Evolutionary conservation across 805 yeast species (phyloP).

Genomic region (Cyberlindnera sargentensis): DNA sequence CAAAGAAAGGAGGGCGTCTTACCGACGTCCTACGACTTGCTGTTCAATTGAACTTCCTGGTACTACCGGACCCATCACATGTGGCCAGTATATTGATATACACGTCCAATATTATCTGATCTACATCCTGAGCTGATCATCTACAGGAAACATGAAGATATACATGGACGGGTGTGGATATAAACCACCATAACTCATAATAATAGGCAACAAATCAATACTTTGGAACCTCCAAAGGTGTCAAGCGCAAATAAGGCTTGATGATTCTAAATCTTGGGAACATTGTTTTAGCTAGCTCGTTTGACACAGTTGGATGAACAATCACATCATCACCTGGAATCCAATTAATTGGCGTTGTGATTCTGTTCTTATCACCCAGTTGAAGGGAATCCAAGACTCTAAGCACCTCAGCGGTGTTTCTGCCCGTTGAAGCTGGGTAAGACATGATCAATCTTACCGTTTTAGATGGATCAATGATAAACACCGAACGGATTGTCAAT

Average conservation of each 20-base stretch:
- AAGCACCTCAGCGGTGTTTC: conserved; percentile 70
- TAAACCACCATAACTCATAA: too few relatives aligned
- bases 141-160: too few relatives aligned
- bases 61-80: too few relatives aligned
- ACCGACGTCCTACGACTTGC: too few relatives aligned
- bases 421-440: conserved; percentile 69
- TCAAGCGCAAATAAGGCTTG: conserved; percentile 59
- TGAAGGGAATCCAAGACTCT: conserved; percentile 67
- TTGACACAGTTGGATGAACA: conserved; percentile 57
- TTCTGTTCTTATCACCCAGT: conserved; percentile 50
- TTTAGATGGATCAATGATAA: conserved; percentile 62
- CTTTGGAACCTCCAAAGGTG: conserved; percentile 26
- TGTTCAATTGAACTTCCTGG: too few relatives aligned
- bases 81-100: too few relatives aligned
- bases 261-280: conserved; percentile 56
- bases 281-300: conserved; percentile 50
- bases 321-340: conserved; percentile 68
- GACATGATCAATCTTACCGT: conserved; percentile 55
- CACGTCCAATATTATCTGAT: too few relatives aligned
- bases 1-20: too few relatives aligned
- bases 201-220: neutral
- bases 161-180: too few relatives aligned
- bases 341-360: conserved; percentile 72
- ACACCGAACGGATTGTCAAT: conserved; percentile 64
- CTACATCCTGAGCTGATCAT: too few relatives aligned